Conservation (phyloP, 2,329 filamentous ascomycete genomes). For the Nothomitra cinnamomea region DNA sequence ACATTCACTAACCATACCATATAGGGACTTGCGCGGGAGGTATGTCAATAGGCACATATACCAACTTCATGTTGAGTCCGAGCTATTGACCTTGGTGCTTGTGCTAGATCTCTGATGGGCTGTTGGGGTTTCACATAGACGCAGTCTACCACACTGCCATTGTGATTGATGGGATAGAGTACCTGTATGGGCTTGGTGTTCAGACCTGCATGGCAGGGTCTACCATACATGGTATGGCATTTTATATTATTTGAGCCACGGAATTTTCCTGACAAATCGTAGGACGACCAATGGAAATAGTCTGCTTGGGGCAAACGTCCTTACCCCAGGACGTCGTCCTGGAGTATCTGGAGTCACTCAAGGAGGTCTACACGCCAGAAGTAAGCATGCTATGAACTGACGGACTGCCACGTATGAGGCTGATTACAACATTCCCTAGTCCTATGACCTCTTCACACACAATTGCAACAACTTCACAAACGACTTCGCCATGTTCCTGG, state of each 20-base stretch:
- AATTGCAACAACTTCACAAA: conserved; percentile 99
- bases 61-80: neutral
- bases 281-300: conserved; percentile 55
- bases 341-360: conserved; percentile 75
- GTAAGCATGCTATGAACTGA: conserved; percentile 23
- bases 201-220: conserved; percentile 63
- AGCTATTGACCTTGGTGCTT: conserved; percentile 1
- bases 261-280: neutral
- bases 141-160: conserved; percentile 93
- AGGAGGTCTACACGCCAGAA: conserved; percentile 65
- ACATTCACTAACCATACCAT: conserved; percentile 6
- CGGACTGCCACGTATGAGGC: conserved; percentile 1
- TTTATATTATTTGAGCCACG: neutral
- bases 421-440: conserved; percentile 28
- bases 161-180: conserved; percentile 69
- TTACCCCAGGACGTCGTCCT: conserved; percentile 66
- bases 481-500: conserved; percentile 73
- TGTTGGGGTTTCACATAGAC: conserved; percentile 59
- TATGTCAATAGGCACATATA: conserved; percentile 15
- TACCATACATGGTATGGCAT: conserved; percentile 53
- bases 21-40: conserved; percentile 37
- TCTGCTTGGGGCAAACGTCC: conserved; percentile 59
- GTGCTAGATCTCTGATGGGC: conserved; percentile 33
- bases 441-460: conserved; percentile 76
- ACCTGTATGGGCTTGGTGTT: conserved; percentile 78